Conservation (phyloP, 2,329 filamentous ascomycete genomes). For the Aspergillus sp. region DNA sequence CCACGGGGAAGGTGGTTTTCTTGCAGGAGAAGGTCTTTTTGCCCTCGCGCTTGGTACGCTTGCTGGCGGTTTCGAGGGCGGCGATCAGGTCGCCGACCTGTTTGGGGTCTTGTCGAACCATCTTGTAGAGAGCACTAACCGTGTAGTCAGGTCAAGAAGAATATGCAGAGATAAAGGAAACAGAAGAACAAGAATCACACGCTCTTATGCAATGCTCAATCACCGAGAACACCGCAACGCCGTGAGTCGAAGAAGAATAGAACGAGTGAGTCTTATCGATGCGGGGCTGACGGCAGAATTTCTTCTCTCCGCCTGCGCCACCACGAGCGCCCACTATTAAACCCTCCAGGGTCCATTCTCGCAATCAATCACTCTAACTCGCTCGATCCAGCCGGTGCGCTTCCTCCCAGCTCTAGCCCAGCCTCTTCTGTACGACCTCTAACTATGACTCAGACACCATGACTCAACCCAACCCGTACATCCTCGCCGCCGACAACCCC, state of each 20-base stretch:
- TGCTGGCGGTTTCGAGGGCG: conserved; percentile 55
- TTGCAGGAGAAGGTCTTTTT: conserved; percentile 69
- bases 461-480: conserved; percentile 60
- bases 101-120: conserved; percentile 67
- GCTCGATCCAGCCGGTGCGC: neutral
- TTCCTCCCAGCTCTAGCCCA: neutral
- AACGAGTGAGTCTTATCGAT: too few species aligned
- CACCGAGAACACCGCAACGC: too few species aligned
- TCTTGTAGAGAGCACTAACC: conserved; percentile 32
- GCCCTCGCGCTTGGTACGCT: conserved; percentile 46
- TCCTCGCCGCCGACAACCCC: conserved; percentile 80
- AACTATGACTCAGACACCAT: conserved; percentile 21
- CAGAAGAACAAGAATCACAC: neutral
- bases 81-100: conserved; percentile 66
- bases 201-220: neutral
- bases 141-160: too few species aligned
- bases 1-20: conserved; percentile 74
- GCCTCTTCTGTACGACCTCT: conserved; percentile 7
- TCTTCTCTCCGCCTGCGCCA: conserved; percentile 11
- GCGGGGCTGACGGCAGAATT: neutral
- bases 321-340: neutral
- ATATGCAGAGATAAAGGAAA: too few species aligned
- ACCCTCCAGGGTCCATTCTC: neutral
- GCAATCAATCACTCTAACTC: neutral
- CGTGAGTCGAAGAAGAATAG: too few species aligned